Evolutionary conservation across 257 asterid genomes (phyloP), one percentile per base, ranked within the genome.

Genomic region (Osmanthus fragrans): DNA sequence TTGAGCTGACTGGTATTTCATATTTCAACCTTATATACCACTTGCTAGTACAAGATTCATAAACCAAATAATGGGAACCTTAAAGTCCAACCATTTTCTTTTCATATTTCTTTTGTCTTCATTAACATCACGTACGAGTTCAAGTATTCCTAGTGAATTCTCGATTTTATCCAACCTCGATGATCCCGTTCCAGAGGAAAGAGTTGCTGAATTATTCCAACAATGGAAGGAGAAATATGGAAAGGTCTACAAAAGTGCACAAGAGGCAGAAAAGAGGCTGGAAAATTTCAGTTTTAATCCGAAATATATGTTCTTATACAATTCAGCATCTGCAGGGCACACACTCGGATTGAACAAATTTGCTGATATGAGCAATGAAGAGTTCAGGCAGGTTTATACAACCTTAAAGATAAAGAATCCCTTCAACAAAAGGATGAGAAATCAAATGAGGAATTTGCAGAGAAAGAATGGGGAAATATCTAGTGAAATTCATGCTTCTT

Each of bases 301-400:
- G 76, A 75, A 71, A 83, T 82, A 82, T 45, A 34, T 82, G 64
- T 9, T 75, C 68, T 81, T 80, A 73, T 80, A 32, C 47, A 85
- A 80, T 37, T 56, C 75, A 27, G 75, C 76, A 3, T n/a, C 56
- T 27, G 58, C 51, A 4, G 66, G 76, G 5, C 73, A 33, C 40
- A 36, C 77, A 5, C 65, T 85, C 63, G 87, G 87, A 16, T 37
- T 85, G 74, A 85, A 81, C 70, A 82, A 58, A 51, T 82, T 82
- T 69, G 85, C 87, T 5, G 89, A 82, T 80, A 56, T 82, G 82
- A 80, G 80, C 29, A 85, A 80, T 54, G 86, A 82, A 70, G 89
- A 85, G 77, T 85, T 85, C 32, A 77, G 66, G 82, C 40, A 64
- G 32, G 45, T 60, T 4, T 74, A 80, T 42, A 70, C 42, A 0